Evolutionary conservation across 768 basidiomycete species (phyloP), one percentile per base, ranked within the genome.

Genomic region (Kondoa subrosea): DNA sequence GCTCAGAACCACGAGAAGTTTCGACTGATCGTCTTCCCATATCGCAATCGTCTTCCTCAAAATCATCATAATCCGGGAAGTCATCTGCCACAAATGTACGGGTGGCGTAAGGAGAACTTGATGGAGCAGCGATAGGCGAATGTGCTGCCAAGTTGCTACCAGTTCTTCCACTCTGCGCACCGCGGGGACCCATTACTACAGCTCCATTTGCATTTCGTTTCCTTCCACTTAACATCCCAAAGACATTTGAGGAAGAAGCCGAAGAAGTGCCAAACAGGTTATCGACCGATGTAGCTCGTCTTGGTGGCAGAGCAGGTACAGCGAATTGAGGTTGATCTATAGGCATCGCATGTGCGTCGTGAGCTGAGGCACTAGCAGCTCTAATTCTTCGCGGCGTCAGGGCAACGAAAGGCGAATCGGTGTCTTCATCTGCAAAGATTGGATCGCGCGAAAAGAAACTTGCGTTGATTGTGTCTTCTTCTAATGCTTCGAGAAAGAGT

Each of bases 181-280:
- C 67, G 14, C 33, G 25, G 3, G 65, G 68, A 2, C 70, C 70
- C 2, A 68, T 60, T 56, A 74, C 68, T n/a, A 74, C 67, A 0
- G 72, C 71, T n/a, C 74, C 74, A 59, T 73, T 73, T 3, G 72
- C 72, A 63, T 71, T 74, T 2, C 72, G 66, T 56, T 72, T 72
- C 1, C 71, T 58, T 2, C 70, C 72, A 32, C 66, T 80, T 56
- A 16, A 21, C 57, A 29, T 1, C 61, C 25, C 31, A 27, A 26
- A 59, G 25, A 31, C 15, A 33, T 32, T 58, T 30, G 50, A 17
- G 33, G 68, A 61, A 21, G 61, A 63, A 32, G 61, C 61, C n/a
- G n/a, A n/a, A 60, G 40, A 50, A 8, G 40, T 50, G 16, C 15
- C 26, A 63, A 63, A 27, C 17, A 56, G 63, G 29, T 56, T n/a